Evolutionary conservation across 2,329 filamentous ascomycete species (phyloP), one percentile per base, ranked within the genome.

Genomic region (Escovopsis sp.): DNA sequence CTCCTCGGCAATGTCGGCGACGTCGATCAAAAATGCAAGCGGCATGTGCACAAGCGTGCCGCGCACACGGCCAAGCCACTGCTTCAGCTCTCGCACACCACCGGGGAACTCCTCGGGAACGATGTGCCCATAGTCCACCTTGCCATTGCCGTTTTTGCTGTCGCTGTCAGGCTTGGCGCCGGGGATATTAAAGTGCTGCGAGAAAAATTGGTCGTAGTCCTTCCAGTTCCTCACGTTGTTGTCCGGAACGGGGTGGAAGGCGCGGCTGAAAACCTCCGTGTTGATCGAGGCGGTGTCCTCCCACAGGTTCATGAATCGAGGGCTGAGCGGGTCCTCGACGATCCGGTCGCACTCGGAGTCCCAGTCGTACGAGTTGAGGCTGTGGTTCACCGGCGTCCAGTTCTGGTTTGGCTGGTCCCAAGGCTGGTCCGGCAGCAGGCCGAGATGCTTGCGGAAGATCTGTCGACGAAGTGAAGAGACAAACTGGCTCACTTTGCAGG

Each of bases 361-460:
- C 65, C 82, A 82, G 58, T 84, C 76, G 57, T 84, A 82, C 33
- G 75, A 64, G 61, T 95, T 94, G 40, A 75, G 72, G 38, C 74
- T 75, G 40, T 75, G 72, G 44, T 73, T 72, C 1, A 88, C 76
- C 0, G 86, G 85, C 42, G 80, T 76, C 52, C 85, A 88, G 62
- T 94, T 94, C 43, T 73, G 69, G 52, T 83, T 74, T 5, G 80
- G 70, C 3, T 61, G 65, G 46, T 81, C 82, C 52, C 80, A 77
- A 32, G 69, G 66, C 59, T 94, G 85, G 8, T 85, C 70, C 0
- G 81, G 80, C 9, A 94, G 69, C 8, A 94, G 71, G 36, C 89
- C 89, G 2, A 95, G 73, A 57, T 95, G 89, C 65, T 95, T 93
- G 51, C 88, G 78, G 77, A 85, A 94, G 48, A 95, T 75, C 57